A percentile compares a stretch with the other conserved stretches of the same genome.
Conservation (phyloP, 2,329 filamentous ascomycete genomes). For the Dactylellina sp. region DNA sequence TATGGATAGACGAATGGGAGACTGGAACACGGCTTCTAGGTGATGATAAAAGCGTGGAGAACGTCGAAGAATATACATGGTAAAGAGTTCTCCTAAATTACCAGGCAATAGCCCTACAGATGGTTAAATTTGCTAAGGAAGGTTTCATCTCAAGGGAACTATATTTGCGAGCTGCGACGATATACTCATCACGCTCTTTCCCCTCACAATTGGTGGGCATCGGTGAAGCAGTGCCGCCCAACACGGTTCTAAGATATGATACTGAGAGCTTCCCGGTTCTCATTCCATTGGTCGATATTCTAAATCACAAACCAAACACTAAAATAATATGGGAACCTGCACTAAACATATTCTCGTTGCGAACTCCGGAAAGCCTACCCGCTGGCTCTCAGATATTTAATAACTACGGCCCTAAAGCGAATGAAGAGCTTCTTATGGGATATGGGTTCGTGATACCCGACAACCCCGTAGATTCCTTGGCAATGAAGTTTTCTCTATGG, state of each 20-base stretch:
- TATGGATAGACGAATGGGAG: constrained; percentile 63
- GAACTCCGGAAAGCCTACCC: constrained; percentile 4
- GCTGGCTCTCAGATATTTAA: constrained; percentile 67
- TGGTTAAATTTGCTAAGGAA: background rate
- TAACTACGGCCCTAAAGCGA: constrained; percentile 69
- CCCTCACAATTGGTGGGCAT: constrained; percentile 63
- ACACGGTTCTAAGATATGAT: background rate
- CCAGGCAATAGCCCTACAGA: background rate
- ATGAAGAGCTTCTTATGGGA: constrained; percentile 68
- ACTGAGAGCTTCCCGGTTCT: constrained; percentile 63
- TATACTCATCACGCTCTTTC: constrained; percentile 69
- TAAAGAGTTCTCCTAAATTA: constrained; percentile 59
- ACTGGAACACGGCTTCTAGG: constrained; percentile 61
- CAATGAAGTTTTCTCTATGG: constrained; percentile 57
- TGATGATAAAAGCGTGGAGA: constrained; percentile 61
- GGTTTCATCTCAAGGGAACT: constrained; percentile 63
- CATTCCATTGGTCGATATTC: constrained; percentile 67
- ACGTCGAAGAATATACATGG: constrained; percentile 63
- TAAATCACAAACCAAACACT: constrained; percentile 67
- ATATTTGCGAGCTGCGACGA: constrained; percentile 68
- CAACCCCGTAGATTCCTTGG: constrained; percentile 65
- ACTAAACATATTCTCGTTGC: constrained; percentile 27
- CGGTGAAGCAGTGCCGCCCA: constrained; percentile 23
- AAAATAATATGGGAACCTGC: constrained; percentile 67
- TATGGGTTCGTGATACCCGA: constrained; percentile 68